Conservation (phyloP, 768 basidiomycete species). For the Neoboletus brunneissimus region DNA sequence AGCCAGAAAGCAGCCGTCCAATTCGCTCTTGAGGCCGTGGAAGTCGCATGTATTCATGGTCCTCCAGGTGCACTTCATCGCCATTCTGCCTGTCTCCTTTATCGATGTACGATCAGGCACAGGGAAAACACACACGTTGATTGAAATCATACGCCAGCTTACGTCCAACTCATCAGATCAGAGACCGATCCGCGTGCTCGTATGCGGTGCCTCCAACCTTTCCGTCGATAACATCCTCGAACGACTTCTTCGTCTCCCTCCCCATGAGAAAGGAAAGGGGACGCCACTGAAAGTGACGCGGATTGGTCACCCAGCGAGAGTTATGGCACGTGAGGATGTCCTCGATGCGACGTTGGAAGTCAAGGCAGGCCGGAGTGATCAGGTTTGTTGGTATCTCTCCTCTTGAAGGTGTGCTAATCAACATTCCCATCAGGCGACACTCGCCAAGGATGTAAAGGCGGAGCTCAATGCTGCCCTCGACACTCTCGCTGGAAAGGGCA, state of each 20-base stretch:
- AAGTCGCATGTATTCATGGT: slow-evolving; percentile 93
- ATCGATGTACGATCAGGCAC: slow-evolving; percentile 49
- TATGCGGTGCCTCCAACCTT: slow-evolving; percentile 92
- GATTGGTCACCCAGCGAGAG: slow-evolving; percentile 94
- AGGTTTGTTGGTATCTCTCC: slow-evolving; percentile 36
- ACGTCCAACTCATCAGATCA: slow-evolving; percentile 44
- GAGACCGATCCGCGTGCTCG: slow-evolving; percentile 62
- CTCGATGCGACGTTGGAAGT: slow-evolving; percentile 70
- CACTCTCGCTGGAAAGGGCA: slow-evolving; percentile 69
- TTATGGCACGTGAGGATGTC: slow-evolving; percentile 69
- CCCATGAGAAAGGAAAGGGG: slow-evolving; percentile 44
- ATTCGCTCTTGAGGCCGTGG: slow-evolving; percentile 76
- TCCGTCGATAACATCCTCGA: slow-evolving; percentile 96
- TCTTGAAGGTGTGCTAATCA: neutral
- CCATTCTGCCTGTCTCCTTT: neutral
- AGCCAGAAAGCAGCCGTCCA: slow-evolving; percentile 82
- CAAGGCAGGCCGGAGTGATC: slow-evolving; percentile 70
- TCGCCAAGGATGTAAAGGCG: slow-evolving; percentile 85
- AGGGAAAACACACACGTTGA: slow-evolving; percentile 93
- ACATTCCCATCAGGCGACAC: slow-evolving; percentile 52
- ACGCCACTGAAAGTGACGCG: slow-evolving; percentile 62
- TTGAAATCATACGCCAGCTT: slow-evolving; percentile 89
- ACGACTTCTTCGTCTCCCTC: slow-evolving; percentile 66
- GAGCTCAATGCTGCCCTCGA: slow-evolving; percentile 74
- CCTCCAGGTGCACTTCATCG: slow-evolving; percentile 68